Evolutionary conservation across 148 eudicot species (phyloP).

Genomic region (Vaccinium darrowii): DNA sequence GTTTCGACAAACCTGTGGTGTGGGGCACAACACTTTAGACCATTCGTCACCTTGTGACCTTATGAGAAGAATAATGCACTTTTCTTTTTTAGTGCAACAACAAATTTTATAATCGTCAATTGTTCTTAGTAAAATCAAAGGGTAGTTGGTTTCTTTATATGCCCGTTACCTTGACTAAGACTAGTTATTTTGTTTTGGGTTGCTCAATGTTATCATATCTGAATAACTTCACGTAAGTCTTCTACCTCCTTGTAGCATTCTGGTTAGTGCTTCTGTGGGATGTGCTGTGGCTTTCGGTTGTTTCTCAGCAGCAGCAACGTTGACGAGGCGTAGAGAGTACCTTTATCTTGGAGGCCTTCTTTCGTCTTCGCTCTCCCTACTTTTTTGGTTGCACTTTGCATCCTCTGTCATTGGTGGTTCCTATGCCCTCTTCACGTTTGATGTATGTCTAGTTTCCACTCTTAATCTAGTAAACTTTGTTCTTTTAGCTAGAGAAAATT

Average conservation of each 20-base stretch:
- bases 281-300: constrained; percentile 86
- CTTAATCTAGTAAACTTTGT: neutral
- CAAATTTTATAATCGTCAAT: no score
- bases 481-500: neutral
- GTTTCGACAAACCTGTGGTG: no score
- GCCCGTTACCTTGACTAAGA: neutral
- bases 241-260: constrained; percentile 44
- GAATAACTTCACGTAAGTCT: neutral
- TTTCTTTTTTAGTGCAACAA: neutral
- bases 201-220: neutral
- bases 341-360: constrained; percentile 80
- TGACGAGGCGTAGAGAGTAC: constrained; percentile 84
- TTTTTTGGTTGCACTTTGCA: constrained; percentile 85
- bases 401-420: constrained; percentile 80
- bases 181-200: neutral
- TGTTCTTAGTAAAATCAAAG: neutral
- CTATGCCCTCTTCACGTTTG: constrained; percentile 68
- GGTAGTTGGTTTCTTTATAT: neutral
- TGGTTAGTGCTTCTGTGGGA: constrained; percentile 80
- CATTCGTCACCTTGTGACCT: neutral
- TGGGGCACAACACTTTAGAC: no score
- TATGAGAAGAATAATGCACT: neutral
- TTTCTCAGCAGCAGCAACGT: constrained; percentile 87
- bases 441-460: constrained; percentile 42
- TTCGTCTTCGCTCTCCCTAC: constrained; percentile 82